Base-by-base conservation (phyloP, 2,329 filamentous ascomycete genomes). In the Didymella segeticola region DNA sequence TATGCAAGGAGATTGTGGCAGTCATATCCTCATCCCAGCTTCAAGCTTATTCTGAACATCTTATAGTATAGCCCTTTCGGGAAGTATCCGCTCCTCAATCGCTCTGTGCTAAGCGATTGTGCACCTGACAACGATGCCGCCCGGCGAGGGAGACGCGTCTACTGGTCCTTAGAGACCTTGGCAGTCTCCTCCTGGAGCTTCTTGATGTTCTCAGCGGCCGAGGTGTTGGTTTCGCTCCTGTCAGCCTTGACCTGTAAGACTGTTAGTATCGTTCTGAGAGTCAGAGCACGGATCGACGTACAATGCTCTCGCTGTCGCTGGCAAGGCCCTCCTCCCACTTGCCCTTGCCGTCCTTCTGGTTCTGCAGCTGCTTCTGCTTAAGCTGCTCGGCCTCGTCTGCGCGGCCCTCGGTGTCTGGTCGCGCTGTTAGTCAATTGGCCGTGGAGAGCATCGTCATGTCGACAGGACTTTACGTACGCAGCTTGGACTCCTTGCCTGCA, bases 131-230 rank as follows among this genome's bases (percentile, higher is more conserved):
- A 14, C 26, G 14, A 19, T 19, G 38, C 14, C 9, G 38, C 26
- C 11, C 26, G 23, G 12, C 23, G 8, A 9, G n/a, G 10, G 22
- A n/a, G 20, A 15, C 2, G 31, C 14, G 9, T 41, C 23, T 45
- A 56, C 42, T 45, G 23, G 48, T 64, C 54, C n/a, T 48, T 43
- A n/a, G 62, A 64, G 54, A 77, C 60, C 61, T 76, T 71, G 53
- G 73, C 74, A 2, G 76, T 71, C 70, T 80, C 70, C 66, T 80
- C 72, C 63, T 81, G 78, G 47, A 81, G 60, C 50, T 79, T 73
- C 66, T 77, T 72, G 56, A 80, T 79, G 30, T 76, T 73, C 45
- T 75, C 61, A 23, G 73, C 66, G 36, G 77, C 58, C 31, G 58
- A 71, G 43, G 75, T 67, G 41, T 74, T 62, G 15, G 75, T 73